These are phyloP conservation scores for Cyberlindnera meyerae DNA, from an alignment of 805 yeast genomes.

Conservation along the genomic window DNA sequence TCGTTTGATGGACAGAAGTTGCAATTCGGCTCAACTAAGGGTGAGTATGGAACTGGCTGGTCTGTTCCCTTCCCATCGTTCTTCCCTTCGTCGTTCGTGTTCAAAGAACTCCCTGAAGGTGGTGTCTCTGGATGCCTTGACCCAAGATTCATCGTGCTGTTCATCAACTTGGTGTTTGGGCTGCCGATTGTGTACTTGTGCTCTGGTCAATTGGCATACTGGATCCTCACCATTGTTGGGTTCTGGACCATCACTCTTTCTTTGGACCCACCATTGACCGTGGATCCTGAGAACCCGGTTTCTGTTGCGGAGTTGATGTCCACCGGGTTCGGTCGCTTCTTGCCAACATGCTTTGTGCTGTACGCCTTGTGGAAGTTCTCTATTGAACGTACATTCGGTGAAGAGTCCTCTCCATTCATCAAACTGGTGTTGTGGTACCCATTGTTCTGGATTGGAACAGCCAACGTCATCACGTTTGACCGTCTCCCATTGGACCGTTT, in stretches of 20 bases:
- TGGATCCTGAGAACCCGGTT: constrained; percentile 49
- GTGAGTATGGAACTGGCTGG: constrained; percentile 47
- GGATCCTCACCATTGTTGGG: constrained; percentile 60
- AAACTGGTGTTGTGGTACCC: constrained; percentile 60
- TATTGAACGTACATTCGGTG: constrained; percentile 42
- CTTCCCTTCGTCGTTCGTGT: constrained; percentile 70
- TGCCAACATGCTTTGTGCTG: constrained; percentile 70
- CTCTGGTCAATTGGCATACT: constrained; percentile 46
- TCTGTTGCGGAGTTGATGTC: constrained; percentile 61
- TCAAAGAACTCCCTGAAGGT: constrained; percentile 38
- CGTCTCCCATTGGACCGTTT: constrained; percentile 83
- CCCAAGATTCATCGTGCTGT: constrained; percentile 53
- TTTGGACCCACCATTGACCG: constrained; percentile 72
- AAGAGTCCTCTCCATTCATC: constrained; percentile 35
- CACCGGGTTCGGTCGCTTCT: constrained; percentile 62
- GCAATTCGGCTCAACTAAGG: constrained; percentile 43
- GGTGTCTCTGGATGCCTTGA: constrained; percentile 56
- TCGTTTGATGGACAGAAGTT: constrained; percentile 50
- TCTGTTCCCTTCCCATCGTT: constrained; percentile 57
- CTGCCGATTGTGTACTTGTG: constrained; percentile 52
- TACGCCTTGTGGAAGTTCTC: constrained; percentile 65
- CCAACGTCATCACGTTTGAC: constrained; percentile 86
- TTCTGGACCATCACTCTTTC: constrained; percentile 79
- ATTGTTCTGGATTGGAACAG: constrained; percentile 75
- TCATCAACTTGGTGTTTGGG: constrained; percentile 58